phyloP scores from a whole-genome alignment of 108 stramenopile species.

The Nitzschia sp. region DNA sequence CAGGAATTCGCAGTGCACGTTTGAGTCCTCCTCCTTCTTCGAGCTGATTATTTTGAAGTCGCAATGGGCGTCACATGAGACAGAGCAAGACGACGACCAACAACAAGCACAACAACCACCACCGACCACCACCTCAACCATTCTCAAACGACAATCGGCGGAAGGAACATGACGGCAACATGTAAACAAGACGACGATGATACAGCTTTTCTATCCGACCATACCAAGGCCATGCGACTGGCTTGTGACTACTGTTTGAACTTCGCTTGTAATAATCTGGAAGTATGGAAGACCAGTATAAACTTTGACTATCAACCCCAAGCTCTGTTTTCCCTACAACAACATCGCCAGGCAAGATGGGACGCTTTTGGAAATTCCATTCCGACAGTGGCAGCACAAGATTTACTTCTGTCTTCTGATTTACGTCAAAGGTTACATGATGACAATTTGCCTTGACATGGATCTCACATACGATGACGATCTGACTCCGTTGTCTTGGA shows the following conservation, averaged over 20 bases:
- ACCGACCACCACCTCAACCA: background rate
- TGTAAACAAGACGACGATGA: background rate
- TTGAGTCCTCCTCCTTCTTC: no score
- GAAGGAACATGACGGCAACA: background rate
- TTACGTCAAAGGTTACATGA: background rate
- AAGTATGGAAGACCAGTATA: no score
- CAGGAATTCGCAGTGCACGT: no score
- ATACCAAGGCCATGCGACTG: conserved; percentile 16
- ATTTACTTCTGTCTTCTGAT: background rate
- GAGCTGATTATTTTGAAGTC: no score
- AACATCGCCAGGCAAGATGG: no score
- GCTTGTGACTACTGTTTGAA: conserved; percentile 1
- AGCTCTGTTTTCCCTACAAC: no score
- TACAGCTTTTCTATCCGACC: background rate
- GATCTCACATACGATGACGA: background rate
- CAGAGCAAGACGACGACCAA: no score
- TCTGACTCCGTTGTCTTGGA: background rate
- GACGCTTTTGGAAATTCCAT: no score
- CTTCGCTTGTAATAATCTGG: background rate
- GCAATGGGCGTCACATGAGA: no score
- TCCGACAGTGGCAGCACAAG: no score
- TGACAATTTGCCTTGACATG: background rate
- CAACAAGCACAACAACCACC: background rate
- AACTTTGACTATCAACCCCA: no score
- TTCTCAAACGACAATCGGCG: background rate